phyloP scores from a whole-genome alignment of 163 green algal genomes.

The Smithsoniella earleae region DNA sequence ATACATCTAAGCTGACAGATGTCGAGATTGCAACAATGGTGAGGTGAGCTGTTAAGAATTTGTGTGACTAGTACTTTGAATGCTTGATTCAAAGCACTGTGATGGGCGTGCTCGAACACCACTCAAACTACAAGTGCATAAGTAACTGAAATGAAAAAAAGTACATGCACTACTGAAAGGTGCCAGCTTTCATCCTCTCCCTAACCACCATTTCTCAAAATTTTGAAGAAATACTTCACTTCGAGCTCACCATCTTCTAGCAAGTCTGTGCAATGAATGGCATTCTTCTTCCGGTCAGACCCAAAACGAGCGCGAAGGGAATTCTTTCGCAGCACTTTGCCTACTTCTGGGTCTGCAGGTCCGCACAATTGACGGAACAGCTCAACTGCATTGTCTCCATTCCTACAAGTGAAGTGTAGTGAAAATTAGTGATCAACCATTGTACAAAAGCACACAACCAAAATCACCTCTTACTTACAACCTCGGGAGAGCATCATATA shows the following conservation, averaged over 20 bases:
- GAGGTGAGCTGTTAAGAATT: too few species aligned
- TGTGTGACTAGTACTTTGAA: too few species aligned
- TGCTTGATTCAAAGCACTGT: too few species aligned
- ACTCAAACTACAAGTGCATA: not conserved
- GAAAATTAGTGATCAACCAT: not conserved
- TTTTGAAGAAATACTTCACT: slow-evolving; percentile 48
- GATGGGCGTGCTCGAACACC: too few species aligned
- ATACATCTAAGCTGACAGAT: too few species aligned
- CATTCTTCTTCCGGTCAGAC: slow-evolving; percentile 59
- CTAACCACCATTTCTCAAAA: slow-evolving; percentile 31
- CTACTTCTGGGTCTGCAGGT: slow-evolving; percentile 68
- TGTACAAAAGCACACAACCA: too few species aligned
- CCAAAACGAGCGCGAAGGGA: slow-evolving; percentile 63
- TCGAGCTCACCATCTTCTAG: slow-evolving; percentile 59
- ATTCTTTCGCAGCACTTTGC: slow-evolving; percentile 51
- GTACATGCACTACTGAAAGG: not conserved
- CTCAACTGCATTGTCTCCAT: slow-evolving; percentile 49
- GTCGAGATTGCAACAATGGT: too few species aligned
- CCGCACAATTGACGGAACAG: slow-evolving; percentile 57
- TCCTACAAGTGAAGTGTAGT: slow-evolving; percentile 32
- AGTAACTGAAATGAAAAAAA: not conserved
- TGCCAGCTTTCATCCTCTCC: not conserved
- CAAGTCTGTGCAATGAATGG: slow-evolving; percentile 76
- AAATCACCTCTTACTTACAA: too few species aligned
- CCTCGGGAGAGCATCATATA: not conserved